Base-by-base conservation (phyloP, 73 alveolate species). In the Stentor coeruleus region DNA sequence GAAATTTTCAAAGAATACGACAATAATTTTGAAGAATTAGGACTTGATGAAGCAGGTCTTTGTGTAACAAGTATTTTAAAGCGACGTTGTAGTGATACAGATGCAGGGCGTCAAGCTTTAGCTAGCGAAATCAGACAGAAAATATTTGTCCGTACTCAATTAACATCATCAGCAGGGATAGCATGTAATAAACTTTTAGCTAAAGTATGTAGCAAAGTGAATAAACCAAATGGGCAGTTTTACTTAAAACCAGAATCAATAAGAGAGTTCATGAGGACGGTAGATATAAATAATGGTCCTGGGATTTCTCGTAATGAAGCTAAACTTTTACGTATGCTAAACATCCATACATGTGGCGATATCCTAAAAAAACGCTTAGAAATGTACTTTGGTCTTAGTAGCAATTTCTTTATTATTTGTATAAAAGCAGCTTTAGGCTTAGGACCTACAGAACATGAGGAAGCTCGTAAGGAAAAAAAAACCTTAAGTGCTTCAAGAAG, bases 151-250 rank as follows among this genome's bases (percentile, higher is more conserved):
- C 77, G 87, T 49, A 96, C 98, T n/a, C 59, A 91, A 76, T 89
- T 97, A 38, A 95, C 99, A 33, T 87, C 97, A 36, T 91, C 98
- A 83, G 96, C 98, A 57, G 99, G 99, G n/a, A 94, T 97, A 35
- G 97, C 98, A 20, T 91, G 98, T 59, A 96, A 96, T 87, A 97
- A 96, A 88, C 96, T 95, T 96, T 93, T 97, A 31, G 99, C 99
- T 15, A 97, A 97, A 86, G 82, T 93, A 36, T 91, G 98, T 83
- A 87, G 99, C 3, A 99, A 97, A 66, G 87, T 90, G 91, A 95
- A 95, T 84, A 97, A 97, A 80, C 99, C 99, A 3, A 88, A 97
- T 87, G 99, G 99, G 3, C 84, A 95, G 60, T 89, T n/a, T 82
- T 91, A 83, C 76, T 86, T 97, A 30, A 79, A 86, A 35, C 89